These are phyloP conservation scores for Rhodotorula kratochvilovae DNA, from an alignment of 768 basidiomycete species.

Conservation along the genomic window DNA sequence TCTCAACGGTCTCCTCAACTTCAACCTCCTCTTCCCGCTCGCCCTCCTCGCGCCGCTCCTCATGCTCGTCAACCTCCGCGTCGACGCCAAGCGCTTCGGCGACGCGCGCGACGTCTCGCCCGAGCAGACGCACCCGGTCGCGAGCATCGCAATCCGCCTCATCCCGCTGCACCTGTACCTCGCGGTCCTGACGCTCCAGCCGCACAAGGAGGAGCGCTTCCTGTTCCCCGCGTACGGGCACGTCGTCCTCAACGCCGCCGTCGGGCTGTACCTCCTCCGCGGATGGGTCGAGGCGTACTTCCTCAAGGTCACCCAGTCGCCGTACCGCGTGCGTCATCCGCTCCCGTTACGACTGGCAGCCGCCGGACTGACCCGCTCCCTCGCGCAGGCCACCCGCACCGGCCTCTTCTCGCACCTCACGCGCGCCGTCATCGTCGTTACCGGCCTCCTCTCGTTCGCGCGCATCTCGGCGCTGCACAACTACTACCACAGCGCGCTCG, in stretches of 20 bases:
- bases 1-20: slow-evolving; percentile 84
- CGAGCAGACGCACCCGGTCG: slow-evolving; percentile 63
- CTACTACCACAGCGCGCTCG: slow-evolving; percentile 87
- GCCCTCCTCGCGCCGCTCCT: slow-evolving; percentile 76
- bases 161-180: slow-evolving; percentile 90
- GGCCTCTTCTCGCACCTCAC: slow-evolving; percentile 72
- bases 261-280: slow-evolving; percentile 74
- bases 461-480: slow-evolving; percentile 75
- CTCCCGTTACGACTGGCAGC: too few species aligned
- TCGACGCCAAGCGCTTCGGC: slow-evolving; percentile 68
- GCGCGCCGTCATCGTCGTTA: slow-evolving; percentile 61
- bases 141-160: slow-evolving; percentile 68
- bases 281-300: slow-evolving; percentile 80
- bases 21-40: slow-evolving; percentile 78
- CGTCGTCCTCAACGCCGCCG: slow-evolving; percentile 88
- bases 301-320: slow-evolving; percentile 70
- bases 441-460: slow-evolving; percentile 67
- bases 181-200: slow-evolving; percentile 68
- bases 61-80: slow-evolving; percentile 64
- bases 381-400: slow-evolving; percentile 66
- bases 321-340: slow-evolving; percentile 63
- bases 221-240: slow-evolving; percentile 91
- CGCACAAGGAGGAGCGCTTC: slow-evolving; percentile 98
- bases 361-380: neutral
- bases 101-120: slow-evolving; percentile 54